Base-by-base conservation (phyloP, 2,329 filamentous ascomycete species). In the Diaporthe destruens region DNA sequence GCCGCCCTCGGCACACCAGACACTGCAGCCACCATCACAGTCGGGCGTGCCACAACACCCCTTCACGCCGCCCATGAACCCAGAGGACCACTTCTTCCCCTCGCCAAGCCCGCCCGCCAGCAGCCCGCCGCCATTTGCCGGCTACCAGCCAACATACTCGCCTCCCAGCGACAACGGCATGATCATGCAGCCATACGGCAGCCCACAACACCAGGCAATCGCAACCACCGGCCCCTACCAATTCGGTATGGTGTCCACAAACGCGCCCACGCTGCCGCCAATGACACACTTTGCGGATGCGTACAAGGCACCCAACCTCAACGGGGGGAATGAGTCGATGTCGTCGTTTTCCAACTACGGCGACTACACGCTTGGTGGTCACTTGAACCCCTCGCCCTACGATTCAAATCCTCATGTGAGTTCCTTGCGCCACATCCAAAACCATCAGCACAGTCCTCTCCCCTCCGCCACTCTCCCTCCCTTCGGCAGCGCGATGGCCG, bases 361-460 rank as follows among this genome's bases (percentile, higher is more conserved):
- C 81, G 85, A 87, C 76, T 91, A 90, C 77, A 86, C 92, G 81
- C 85, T 88, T 72, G 86, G 87, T 66, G 88, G 93, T 80, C 91
- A 93, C 77, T 88, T 92, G 77, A 87, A 87, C 79, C 84, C 86
- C 72, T 86, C 89, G 77, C 85, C 88, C 34, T 94, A 93, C 85
- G 89, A 92, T 80, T 89, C 89, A 81, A 88, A 89, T 83, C 89
- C 91, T 87, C 92, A 93, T 89, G 93, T 95, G 91, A 92, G 90
- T 91, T 84, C 84, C 81, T 85, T 81, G 79, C 84, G 84, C 79
- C 80, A 82, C 79, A 79, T 80, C 77, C 81, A 81, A 81, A 80
- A 81, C 78, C 81, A 72, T 59, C 74, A 73, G 68, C 66, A 69
- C 65, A 73, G 70, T 59, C 59, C 71, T 69, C 54, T 71, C 69